Conservation (phyloP, 352 stramenopile genomes). For the Phytophthora rubi region DNA sequence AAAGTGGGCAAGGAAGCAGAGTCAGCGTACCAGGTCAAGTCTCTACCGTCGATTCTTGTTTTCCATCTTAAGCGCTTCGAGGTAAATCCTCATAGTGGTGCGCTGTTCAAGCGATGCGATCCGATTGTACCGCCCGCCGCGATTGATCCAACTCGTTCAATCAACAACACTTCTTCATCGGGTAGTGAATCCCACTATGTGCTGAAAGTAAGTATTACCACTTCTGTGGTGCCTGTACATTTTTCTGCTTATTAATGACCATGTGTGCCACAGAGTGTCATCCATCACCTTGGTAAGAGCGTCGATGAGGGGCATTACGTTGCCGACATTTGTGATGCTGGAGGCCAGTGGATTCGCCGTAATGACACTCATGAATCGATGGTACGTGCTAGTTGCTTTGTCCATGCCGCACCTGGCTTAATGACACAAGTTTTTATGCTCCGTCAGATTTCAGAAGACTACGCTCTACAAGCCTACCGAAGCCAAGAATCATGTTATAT, state of each 20-base stretch:
- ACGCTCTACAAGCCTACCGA: conserved; percentile 69
- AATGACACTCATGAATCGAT: conserved; percentile 86
- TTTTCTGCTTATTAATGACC: conserved; percentile 19
- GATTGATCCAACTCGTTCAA: conserved; percentile 48
- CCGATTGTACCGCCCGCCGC: conserved; percentile 63
- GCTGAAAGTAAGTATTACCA: conserved; percentile 49
- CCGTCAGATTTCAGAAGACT: conserved; percentile 77
- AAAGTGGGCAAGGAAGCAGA: conserved; percentile 68
- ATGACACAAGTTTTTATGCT: background rate
- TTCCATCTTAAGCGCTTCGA: conserved; percentile 90
- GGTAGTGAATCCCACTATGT: conserved; percentile 43
- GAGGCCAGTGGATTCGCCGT: conserved; percentile 68
- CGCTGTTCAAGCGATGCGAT: conserved; percentile 85
- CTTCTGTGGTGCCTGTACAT: background rate
- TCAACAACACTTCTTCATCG: conserved; percentile 38
- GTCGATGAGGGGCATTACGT: conserved; percentile 89
- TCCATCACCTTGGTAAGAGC: conserved; percentile 82
- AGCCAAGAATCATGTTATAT: conserved; percentile 90
- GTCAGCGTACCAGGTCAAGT: conserved; percentile 68
- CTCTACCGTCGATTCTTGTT: conserved; percentile 72
- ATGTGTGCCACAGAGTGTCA: conserved; percentile 67
- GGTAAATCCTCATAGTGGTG: conserved; percentile 66
- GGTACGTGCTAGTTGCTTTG: conserved; percentile 39
- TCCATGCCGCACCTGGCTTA: background rate
- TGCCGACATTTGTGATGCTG: conserved; percentile 66